phyloP scores from a whole-genome alignment of 2,329 filamentous ascomycete species.

The Aspergillus aculeatinus region DNA sequence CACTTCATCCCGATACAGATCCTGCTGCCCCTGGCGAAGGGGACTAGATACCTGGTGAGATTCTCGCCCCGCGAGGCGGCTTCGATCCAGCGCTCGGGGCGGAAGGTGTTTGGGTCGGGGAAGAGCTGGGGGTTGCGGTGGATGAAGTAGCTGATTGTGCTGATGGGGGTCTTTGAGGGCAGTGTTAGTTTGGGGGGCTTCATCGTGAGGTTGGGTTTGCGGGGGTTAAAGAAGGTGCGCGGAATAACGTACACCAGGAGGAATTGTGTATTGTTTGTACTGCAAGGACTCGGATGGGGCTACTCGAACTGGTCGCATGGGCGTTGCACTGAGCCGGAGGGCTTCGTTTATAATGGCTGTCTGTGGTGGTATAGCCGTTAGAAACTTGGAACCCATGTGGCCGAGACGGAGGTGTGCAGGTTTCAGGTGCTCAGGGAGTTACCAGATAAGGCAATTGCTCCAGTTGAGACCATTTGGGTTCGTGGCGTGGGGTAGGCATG shows the following conservation, averaged over 20 bases:
- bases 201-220: not conserved
- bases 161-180: not conserved
- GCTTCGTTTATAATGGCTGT: conserved; percentile 22
- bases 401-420: not conserved
- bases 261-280: conserved; percentile 31
- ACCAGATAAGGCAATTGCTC: conserved; percentile 45
- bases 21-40: not conserved
- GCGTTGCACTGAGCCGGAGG: conserved; percentile 42
- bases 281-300: conserved; percentile 26
- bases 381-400: not conserved
- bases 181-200: too few relatives aligned
- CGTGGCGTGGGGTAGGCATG: conserved; percentile 25
- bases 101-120: not conserved
- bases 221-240: not conserved
- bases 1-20: not conserved
- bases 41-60: not conserved
- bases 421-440: not conserved
- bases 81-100: not conserved
- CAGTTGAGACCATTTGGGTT: conserved; percentile 30
- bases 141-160: not conserved
- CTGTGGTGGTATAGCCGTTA: not conserved
- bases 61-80: not conserved
- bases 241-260: not conserved
- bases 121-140: not conserved
- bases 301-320: conserved; percentile 29